phyloP scores from a whole-genome alignment of 805 yeast genomes.

The baker's yeast (Saccharomyces cerevisiae) region DNA sequence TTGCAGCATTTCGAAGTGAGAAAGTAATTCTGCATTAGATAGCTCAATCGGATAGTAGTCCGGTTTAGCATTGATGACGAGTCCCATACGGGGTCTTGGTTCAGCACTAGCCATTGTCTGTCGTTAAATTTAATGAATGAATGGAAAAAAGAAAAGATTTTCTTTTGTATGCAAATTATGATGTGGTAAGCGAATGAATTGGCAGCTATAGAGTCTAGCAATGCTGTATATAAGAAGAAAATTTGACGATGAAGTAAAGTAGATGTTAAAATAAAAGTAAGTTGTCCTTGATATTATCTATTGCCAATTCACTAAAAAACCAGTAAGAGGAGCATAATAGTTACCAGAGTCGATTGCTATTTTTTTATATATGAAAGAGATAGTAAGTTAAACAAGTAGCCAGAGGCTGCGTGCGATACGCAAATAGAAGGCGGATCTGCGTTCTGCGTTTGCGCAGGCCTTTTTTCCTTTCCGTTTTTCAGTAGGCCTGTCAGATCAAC shows the following conservation, averaged over 20 bases:
- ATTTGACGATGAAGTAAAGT: neutral
- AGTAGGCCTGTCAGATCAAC: neutral
- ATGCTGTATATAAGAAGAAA: neutral
- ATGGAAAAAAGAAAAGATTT: neutral
- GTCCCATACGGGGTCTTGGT: slow-evolving; percentile 17
- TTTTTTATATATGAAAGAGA: neutral
- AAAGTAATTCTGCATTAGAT: slow-evolving; percentile 40
- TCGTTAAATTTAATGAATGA: neutral
- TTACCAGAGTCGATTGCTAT: neutral
- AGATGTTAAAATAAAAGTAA: neutral
- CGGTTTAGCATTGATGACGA: slow-evolving; percentile 37
- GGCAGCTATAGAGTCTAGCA: neutral
- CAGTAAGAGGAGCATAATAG: neutral
- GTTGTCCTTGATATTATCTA: neutral
- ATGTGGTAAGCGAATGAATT: neutral
- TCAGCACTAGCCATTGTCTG: neutral
- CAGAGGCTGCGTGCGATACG: neutral
- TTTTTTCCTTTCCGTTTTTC: neutral
- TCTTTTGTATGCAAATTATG: neutral
- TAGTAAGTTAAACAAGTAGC: neutral
- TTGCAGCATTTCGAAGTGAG: slow-evolving; percentile 38
- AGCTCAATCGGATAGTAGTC: slow-evolving; percentile 43
- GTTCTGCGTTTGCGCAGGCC: neutral
- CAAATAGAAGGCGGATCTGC: neutral
- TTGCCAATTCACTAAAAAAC: no score